Evolutionary conservation across 768 basidiomycete species (phyloP).

Genomic region (Kwoniella botswanensis): DNA sequence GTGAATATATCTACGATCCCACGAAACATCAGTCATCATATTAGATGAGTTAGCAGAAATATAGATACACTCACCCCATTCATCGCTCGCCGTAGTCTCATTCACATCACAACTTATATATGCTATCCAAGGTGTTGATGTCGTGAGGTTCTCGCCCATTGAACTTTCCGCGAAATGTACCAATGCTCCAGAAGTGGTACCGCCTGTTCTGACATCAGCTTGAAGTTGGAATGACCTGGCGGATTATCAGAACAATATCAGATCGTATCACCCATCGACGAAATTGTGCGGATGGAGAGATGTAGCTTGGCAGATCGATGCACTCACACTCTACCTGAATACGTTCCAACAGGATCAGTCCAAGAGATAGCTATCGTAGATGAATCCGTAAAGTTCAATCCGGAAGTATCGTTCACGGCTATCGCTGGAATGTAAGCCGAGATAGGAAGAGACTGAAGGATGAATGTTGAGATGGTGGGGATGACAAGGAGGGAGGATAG

Average conservation of each 20-base stretch:
- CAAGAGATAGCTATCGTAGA: constrained; percentile 63
- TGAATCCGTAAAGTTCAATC: constrained; percentile 65
- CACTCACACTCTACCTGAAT: constrained; percentile 48
- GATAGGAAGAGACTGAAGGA: constrained; percentile 21
- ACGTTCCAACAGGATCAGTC: constrained; percentile 62
- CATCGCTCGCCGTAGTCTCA: constrained; percentile 64
- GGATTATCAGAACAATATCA: constrained; percentile 2
- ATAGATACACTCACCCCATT: constrained; percentile 43
- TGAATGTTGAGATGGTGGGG: constrained; percentile 37
- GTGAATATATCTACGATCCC: constrained; percentile 74
- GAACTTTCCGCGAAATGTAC: constrained; percentile 77
- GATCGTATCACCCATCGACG: not conserved
- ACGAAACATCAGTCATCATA: not conserved
- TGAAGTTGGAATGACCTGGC: constrained; percentile 54
- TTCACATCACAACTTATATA: constrained; percentile 82
- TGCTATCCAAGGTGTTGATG: constrained; percentile 88
- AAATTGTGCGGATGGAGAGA: no score
- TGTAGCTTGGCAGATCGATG: not conserved
- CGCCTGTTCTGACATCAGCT: constrained; percentile 53
- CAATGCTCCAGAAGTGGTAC: constrained; percentile 70
- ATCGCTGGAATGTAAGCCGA: constrained; percentile 72
- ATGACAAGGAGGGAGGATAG: constrained; percentile 34
- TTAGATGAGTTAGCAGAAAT: not conserved
- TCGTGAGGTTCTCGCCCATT: constrained; percentile 60
- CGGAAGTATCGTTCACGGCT: constrained; percentile 70